These are phyloP conservation scores for Asclepias syriaca DNA, from an alignment of 257 asterid genomes.

Conservation along the genomic window DNA sequence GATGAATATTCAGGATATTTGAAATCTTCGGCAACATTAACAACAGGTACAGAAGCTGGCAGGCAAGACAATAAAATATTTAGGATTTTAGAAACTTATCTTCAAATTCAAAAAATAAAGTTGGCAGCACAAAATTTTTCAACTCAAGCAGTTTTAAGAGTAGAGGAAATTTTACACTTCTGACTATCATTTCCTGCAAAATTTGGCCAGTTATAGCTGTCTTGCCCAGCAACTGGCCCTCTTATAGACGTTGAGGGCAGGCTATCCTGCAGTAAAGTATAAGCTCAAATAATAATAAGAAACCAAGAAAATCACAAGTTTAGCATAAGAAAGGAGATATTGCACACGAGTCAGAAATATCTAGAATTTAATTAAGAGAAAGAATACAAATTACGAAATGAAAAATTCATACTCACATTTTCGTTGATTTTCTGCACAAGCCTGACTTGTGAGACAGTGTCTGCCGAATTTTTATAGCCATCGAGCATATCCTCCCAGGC, in stretches of 20 bases:
- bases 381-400: conserved; percentile 3
- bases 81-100: conserved; percentile 16
- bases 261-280: conserved; percentile 22
- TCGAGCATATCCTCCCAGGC: conserved; percentile 55
- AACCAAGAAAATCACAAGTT: neutral
- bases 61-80: conserved; percentile 27
- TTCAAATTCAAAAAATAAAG: conserved; percentile 16
- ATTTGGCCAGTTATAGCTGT: conserved; percentile 21
- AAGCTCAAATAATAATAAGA: neutral
- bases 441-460: conserved; percentile 31
- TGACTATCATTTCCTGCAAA: conserved; percentile 32
- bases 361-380: neutral
- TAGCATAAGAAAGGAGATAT: neutral
- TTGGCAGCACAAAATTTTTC: neutral
- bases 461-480: conserved; percentile 33
- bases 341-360: neutral
- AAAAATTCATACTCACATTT: conserved; percentile 30
- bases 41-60: conserved; percentile 38
- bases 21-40: conserved; percentile 39
- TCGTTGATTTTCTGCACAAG: conserved; percentile 18
- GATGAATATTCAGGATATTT: conserved; percentile 36
- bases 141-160: conserved; percentile 9
- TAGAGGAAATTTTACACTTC: conserved; percentile 38
- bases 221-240: conserved; percentile 17
- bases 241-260: conserved; percentile 16